Evolutionary conservation across 192 early-diverging fungal genomes (phyloP).

Genomic region (Coemansia sp.): DNA sequence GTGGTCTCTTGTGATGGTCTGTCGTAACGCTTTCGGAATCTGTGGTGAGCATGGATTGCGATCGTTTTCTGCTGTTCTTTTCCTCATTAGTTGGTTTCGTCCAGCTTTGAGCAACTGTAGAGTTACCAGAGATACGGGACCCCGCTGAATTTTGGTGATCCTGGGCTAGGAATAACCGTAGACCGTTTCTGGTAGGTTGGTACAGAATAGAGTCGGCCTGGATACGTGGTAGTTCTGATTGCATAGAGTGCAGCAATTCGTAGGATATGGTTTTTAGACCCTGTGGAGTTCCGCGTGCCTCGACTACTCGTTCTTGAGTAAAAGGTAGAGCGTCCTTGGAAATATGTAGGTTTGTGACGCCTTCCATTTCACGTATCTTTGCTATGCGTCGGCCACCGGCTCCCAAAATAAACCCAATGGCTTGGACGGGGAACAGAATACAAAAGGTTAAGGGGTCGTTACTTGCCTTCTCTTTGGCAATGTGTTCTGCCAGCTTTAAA

Average conservation of each 20-base stretch:
- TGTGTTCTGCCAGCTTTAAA: constrained; percentile 26
- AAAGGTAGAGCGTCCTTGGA: constrained; percentile 24
- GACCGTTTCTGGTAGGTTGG: constrained; percentile 22
- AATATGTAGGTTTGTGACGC: constrained; percentile 20
- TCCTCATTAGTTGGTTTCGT: no score
- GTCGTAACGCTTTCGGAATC: neutral
- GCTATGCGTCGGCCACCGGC: constrained; percentile 13
- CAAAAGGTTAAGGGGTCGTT: constrained; percentile 10
- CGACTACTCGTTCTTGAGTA: constrained; percentile 41
- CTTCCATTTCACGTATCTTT: constrained; percentile 12
- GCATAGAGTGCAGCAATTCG: constrained; percentile 14
- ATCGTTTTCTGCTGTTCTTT: constrained; percentile 23
- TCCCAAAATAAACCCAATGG: constrained; percentile 32
- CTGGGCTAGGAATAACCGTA: constrained; percentile 19
- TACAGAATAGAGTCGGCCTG: constrained; percentile 26
- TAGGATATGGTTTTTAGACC: constrained; percentile 8
- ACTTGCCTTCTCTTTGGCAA: constrained; percentile 14
- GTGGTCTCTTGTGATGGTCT: constrained; percentile 22
- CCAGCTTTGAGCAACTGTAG: no score
- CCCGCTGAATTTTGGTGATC: constrained; percentile 8
- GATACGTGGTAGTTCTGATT: constrained; percentile 3
- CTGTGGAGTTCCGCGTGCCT: constrained; percentile 14
- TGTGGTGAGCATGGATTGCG: constrained; percentile 13
- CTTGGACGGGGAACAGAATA: constrained; percentile 27
- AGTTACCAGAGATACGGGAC: neutral